Conservation (phyloP, 2,329 filamentous ascomycete species). For the Aspergillus sp. region DNA sequence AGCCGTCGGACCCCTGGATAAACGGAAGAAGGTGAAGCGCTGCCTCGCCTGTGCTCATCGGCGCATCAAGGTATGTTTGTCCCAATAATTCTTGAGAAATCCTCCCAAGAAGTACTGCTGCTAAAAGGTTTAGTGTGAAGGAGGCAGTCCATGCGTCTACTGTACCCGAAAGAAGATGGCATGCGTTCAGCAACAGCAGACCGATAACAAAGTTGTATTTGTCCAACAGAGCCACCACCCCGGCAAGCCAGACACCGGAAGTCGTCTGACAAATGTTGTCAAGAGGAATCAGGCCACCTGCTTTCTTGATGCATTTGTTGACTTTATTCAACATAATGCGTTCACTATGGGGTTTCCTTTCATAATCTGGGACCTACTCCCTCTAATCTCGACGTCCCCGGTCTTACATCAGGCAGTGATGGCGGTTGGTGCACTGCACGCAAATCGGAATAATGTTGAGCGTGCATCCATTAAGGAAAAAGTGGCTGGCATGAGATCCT, state of each 20-base stretch:
- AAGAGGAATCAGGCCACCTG: background rate
- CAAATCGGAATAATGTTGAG: background rate
- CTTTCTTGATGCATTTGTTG: background rate
- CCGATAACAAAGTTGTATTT: background rate
- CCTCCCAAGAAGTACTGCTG: background rate
- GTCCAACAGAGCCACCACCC: background rate
- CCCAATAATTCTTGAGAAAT: background rate
- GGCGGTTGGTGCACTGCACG: background rate
- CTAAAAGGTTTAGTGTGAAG: slow-evolving; percentile 4
- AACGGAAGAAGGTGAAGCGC: slow-evolving; percentile 11
- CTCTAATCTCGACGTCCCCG: background rate
- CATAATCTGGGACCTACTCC: background rate
- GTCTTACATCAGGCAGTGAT: background rate
- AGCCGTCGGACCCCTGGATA: slow-evolving; percentile 14
- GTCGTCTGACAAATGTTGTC: background rate
- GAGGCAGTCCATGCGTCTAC: background rate
- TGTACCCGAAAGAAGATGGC: background rate
- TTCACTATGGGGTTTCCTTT: background rate
- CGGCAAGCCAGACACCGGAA: background rate
- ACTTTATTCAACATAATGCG: background rate
- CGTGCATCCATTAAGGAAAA: background rate
- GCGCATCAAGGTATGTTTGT: slow-evolving; percentile 10
- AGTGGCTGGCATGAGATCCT: background rate
- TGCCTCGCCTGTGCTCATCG: slow-evolving; percentile 15
- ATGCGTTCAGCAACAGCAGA: background rate